A percentile compares a stretch with the other conserved stretches of the same genome.
phyloP scores from a whole-genome alignment of 768 basidiomycete species.

The Leccinum arenicola region DNA sequence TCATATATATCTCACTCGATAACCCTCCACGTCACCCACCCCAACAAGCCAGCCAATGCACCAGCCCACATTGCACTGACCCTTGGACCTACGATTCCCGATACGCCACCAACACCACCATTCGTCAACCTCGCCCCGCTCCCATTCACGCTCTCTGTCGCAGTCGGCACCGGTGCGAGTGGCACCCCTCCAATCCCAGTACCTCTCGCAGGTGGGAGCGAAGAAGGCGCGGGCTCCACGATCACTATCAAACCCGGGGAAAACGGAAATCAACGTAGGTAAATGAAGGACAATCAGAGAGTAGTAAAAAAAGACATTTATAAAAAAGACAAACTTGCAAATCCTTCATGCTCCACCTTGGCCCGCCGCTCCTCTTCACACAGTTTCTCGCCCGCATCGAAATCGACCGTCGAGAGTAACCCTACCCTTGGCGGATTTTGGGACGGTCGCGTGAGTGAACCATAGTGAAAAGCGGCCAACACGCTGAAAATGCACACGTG shows the following conservation, averaged over 20 bases:
- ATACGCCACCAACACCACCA: slow-evolving; percentile 10
- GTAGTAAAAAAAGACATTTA: background rate
- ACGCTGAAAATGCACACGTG: slow-evolving; percentile 42
- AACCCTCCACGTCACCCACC: slow-evolving; percentile 21
- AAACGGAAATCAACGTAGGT: background rate
- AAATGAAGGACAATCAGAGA: background rate
- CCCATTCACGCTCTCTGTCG: slow-evolving; percentile 8
- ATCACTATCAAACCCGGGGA: slow-evolving; percentile 30
- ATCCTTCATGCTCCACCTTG: slow-evolving; percentile 25
- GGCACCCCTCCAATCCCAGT: slow-evolving; percentile 31
- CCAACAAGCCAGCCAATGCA: slow-evolving; percentile 9
- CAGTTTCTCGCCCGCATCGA: slow-evolving; percentile 44
- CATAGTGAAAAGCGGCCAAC: slow-evolving; percentile 66
- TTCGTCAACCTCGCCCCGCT: background rate
- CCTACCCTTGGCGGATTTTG: slow-evolving; percentile 68
- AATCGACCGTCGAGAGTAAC: slow-evolving; percentile 66
- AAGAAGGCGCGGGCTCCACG: slow-evolving; percentile 40
- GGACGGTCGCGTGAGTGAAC: slow-evolving; percentile 67
- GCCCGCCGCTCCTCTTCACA: slow-evolving; percentile 36
- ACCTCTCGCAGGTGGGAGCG: slow-evolving; percentile 19
- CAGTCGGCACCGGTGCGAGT: slow-evolving; percentile 20
- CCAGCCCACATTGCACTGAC: slow-evolving; percentile 19
- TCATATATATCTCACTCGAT: slow-evolving; percentile 11
- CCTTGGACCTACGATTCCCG: slow-evolving; percentile 7
- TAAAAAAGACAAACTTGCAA: slow-evolving; percentile 26